Base-by-base conservation (phyloP, 2,329 filamentous ascomycete species). In the Fusarium denticulatum region DNA sequence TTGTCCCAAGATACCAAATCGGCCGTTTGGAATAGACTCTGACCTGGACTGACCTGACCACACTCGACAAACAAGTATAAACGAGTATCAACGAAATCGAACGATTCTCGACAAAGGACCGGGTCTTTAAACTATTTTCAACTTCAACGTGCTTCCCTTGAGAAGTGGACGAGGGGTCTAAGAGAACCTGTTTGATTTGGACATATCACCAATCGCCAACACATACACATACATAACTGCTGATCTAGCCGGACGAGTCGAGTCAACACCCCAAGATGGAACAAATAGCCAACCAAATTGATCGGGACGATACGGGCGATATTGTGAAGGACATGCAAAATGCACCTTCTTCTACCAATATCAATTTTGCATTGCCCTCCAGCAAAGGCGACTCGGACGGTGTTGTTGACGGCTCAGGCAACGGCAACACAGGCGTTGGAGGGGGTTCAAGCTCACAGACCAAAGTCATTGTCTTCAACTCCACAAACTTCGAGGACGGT, bases 211-310 rank as follows among this genome's bases (percentile, higher is more conserved):
- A 24, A 45, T 34, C 16, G 16, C 24, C 22, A 69, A 64, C 37
- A 37, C 36, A 22, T 36, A 24, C 36, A 7, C 5, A 20, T 34
- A n/a, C 43, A 24, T 24, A 42, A 58, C 37, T 49, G 40, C 20
- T 37, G 18, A 43, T 39, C 30, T 42, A 42, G 22, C 32, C 24
- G n/a, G 47, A 50, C 30, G 34, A n/a, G 37, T 55, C 53, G 39
- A 26, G 28, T 10, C 47, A 43, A 28, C 18, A 32, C 32, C 32
- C 37, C 37, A 47, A 64, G 57, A 73, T 73, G 71, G 71, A 74
- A 12, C 46, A 24, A n/a, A 37, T 74, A 36, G 67, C 49, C 39
- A 34, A 64, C 16, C 56, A 52, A 28, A 28, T 50, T 30, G 46
- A 49, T 39, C 47, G 49, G n/a, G 59, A 67, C n/a, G 63, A 53